Percentiles rank a stretch among this genome's conserved stretches.
Conservation (phyloP, 352 stramenopile genomes). For the Phytophthora parvispora region DNA sequence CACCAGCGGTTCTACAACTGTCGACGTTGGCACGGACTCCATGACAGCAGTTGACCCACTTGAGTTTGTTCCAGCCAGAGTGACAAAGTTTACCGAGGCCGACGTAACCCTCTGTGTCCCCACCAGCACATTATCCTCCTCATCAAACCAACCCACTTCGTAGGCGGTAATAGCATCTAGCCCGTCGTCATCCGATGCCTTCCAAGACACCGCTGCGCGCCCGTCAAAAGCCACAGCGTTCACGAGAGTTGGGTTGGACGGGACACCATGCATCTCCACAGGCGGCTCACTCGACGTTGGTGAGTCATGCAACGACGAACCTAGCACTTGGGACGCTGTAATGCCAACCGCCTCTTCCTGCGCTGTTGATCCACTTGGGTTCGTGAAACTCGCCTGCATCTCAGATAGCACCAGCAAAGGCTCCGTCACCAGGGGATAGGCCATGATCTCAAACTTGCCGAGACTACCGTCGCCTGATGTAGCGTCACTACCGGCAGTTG, state of each 20-base stretch:
- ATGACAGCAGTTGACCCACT: constrained; percentile 3
- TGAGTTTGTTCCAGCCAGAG: constrained; percentile 6
- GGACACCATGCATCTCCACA: constrained; percentile 60
- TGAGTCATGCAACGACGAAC: not conserved
- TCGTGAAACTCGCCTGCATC: not conserved
- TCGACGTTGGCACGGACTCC: constrained; percentile 45
- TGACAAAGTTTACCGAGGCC: constrained; percentile 24
- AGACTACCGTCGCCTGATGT: not conserved
- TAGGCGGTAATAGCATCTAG: constrained; percentile 68
- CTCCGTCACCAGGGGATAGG: constrained; percentile 9
- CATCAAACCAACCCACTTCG: constrained; percentile 72
- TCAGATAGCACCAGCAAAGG: constrained; percentile 12
- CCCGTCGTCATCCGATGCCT: constrained; percentile 71
- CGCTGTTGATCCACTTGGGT: not conserved
- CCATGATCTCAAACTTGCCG: not conserved
- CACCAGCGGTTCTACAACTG: constrained; percentile 52
- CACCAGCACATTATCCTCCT: constrained; percentile 47
- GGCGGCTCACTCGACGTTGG: constrained; percentile 2
- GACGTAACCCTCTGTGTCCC: constrained; percentile 52
- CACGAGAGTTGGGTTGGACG: constrained; percentile 72
- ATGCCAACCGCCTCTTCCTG: not conserved
- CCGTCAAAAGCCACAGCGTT: constrained; percentile 62
- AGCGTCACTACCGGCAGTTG: not conserved
- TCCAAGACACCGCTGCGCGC: constrained; percentile 70
- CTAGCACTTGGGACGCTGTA: not conserved